phyloP scores from a whole-genome alignment of 306 rosid genomes.

The Citrullus amarus region DNA sequence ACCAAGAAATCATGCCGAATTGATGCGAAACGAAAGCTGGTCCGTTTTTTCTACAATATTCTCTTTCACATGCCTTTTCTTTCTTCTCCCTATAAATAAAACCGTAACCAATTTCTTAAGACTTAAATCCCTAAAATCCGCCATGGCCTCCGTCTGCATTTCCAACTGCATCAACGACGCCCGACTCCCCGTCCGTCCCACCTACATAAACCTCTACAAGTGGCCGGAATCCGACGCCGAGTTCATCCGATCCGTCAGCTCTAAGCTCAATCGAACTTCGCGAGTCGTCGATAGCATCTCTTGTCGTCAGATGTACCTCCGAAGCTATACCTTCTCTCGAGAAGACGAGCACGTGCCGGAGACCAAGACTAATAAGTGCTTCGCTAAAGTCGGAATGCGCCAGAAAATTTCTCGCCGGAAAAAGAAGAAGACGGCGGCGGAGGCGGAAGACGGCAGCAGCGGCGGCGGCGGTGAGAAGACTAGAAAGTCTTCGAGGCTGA shows the following conservation, averaged over 20 bases:
- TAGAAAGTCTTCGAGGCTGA: background rate
- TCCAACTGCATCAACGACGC: slow-evolving; percentile 14
- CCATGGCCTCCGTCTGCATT: slow-evolving; percentile 24
- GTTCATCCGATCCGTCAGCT: slow-evolving; percentile 27
- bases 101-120: background rate
- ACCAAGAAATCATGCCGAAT: background rate
- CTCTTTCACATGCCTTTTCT: background rate
- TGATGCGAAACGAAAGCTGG: background rate
- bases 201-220: slow-evolving; percentile 24
- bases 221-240: slow-evolving; percentile 57
- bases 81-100: background rate
- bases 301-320: slow-evolving; percentile 37
- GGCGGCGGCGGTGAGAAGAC: background rate
- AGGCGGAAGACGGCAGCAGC: background rate
- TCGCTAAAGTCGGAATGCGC: slow-evolving; percentile 8
- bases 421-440: background rate
- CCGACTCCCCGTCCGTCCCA: slow-evolving; percentile 17
- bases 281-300: slow-evolving; percentile 23
- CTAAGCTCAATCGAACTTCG: background rate
- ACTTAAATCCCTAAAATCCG: background rate
- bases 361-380: slow-evolving; percentile 22
- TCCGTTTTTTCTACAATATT: background rate
- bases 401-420: slow-evolving; percentile 2
- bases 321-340: slow-evolving; percentile 52
- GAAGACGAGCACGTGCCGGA: slow-evolving; percentile 15